Base-by-base conservation (phyloP, 768 basidiomycete genomes). In the Kwoniella newhampshirensis region DNA sequence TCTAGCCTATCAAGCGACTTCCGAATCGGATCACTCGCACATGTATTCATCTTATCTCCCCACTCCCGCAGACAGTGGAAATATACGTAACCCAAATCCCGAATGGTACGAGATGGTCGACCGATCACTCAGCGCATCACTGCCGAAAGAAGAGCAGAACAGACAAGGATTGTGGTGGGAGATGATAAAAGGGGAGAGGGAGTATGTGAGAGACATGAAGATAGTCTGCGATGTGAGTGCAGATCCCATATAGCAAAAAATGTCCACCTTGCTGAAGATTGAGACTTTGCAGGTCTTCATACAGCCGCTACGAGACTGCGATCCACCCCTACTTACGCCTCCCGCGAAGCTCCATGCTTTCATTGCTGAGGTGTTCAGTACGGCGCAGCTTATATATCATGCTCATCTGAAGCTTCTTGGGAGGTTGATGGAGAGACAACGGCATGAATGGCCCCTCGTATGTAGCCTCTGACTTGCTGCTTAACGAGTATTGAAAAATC, bases 31-130 rank as follows among this genome's bases (percentile, higher is more conserved):
- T 11, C 32, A 59, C 26, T 26, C 27, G 15, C 18, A 17, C 13
- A 44, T 51, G 13, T 21, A 40, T 35, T 41, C 54, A 11, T 8
- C 47, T 9, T 39, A 28, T 21, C 44, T 41, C 17, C 52, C 40
- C 41, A 57, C 51, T 20, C 56, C 59, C 30, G 55, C 59, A 20
- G 52, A 54, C 25, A 23, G 37, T 41, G 51, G 39, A n/a, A 51
- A 37, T 26, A 41, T 48, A 4, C 30, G 30, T 21, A 57, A 59
- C 26, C 39, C 49, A 18, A 62, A 65, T 57, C 55, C 67, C 26
- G 68, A 73, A 61, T 73, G 71, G 71, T 63, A 73, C 48, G 71
- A 73, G 30, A n/a, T 73, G 23, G 68, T 73, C 0, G 66, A 68
- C 55, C 36, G 25, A 4, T 35, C 46, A 3, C 36, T 73, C n/a